Percentiles rank a stretch among this genome's conserved stretches.
Conservation (phyloP, 192 early-diverging fungal genomes). For the Backusella parvicylindrica region DNA sequence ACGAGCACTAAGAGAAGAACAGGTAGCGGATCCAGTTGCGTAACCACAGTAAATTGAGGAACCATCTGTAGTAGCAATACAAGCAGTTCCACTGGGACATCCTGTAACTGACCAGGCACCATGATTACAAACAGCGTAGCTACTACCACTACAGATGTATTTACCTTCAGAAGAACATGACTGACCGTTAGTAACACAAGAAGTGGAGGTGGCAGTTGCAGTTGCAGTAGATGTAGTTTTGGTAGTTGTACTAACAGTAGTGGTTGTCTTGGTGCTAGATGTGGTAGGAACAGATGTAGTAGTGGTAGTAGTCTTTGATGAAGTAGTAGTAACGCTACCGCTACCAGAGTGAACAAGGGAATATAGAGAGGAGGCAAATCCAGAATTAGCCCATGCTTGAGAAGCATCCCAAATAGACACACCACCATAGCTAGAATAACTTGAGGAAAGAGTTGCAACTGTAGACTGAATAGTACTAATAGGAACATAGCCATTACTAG, state of each 20-base stretch:
- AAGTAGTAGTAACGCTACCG: background rate
- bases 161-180: conserved; percentile 33
- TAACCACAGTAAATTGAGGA: conserved; percentile 37
- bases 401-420: conserved; percentile 77
- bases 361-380: conserved; percentile 24
- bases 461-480: conserved; percentile 50
- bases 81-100: conserved; percentile 44
- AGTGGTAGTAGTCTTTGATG: background rate
- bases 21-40: background rate
- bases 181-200: conserved; percentile 31
- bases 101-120: conserved; percentile 39
- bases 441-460: conserved; percentile 31
- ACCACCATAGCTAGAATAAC: conserved; percentile 63
- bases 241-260: background rate
- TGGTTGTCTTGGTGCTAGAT: background rate
- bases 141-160: conserved; percentile 41
- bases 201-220: background rate
- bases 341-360: conserved; percentile 6
- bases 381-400: conserved; percentile 52
- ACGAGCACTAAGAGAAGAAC: background rate
- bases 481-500: conserved; percentile 54
- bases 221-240: background rate
- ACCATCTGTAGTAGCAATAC: conserved; percentile 39
- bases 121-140: conserved; percentile 44
- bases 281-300: background rate